phyloP scores from a whole-genome alignment of 805 yeast genomes.

The Saccharomycopsis vini region DNA sequence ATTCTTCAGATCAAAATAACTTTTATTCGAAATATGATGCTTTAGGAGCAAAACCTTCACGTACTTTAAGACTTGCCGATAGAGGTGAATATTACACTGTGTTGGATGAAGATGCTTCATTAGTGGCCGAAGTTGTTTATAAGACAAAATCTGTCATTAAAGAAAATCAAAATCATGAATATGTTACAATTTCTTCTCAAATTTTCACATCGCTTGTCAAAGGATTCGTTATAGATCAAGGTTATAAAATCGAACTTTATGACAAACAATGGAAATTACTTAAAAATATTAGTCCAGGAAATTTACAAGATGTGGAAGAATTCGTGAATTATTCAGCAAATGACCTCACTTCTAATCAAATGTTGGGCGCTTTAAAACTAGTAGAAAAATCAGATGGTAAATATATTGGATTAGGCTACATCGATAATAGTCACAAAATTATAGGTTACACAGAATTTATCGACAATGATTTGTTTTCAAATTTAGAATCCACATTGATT shows the following conservation, averaged over 20 bases:
- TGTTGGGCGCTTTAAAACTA: conserved; percentile 30
- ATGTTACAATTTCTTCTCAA: conserved; percentile 71
- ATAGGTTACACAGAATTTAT: conserved; percentile 71
- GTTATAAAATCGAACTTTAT: conserved; percentile 74
- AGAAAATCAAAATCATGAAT: conserved; percentile 41
- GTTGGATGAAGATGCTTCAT: conserved; percentile 64
- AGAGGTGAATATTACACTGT: conserved; percentile 74
- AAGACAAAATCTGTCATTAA: conserved; percentile 79
- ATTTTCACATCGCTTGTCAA: conserved; percentile 59
- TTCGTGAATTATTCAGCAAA: conserved; percentile 42
- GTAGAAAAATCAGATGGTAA: conserved; percentile 32
- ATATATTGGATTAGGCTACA: conserved; percentile 68
- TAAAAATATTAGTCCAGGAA: conserved; percentile 81
- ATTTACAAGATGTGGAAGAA: conserved; percentile 69
- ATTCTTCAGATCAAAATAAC: conserved; percentile 39
- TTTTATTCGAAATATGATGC: conserved; percentile 37
- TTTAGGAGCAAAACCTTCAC: conserved; percentile 38
- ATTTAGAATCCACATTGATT: conserved; percentile 74
- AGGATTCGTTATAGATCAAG: conserved; percentile 58
- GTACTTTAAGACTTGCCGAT: conserved; percentile 66
- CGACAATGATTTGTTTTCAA: conserved; percentile 83
- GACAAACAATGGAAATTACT: conserved; percentile 51
- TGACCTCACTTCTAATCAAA: conserved; percentile 19
- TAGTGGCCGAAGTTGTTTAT: conserved; percentile 77
- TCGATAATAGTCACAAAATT: conserved; percentile 59